Evolutionary conservation across 108 stramenopile species (phyloP).

Genomic region (Heterococcus sp.): DNA sequence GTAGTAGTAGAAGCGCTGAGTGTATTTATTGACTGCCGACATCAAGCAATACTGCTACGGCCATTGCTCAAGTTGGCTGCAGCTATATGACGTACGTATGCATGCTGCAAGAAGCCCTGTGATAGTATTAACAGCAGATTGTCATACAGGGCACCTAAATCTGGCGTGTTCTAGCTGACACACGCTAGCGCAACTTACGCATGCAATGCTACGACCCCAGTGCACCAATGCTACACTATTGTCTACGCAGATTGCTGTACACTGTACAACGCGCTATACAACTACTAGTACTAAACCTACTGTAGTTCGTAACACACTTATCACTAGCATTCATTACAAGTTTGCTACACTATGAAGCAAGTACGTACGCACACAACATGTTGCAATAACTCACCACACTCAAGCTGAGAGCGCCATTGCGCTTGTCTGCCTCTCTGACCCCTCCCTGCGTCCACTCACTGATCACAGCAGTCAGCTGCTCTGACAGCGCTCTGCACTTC

Average conservation of each 20-base stretch:
- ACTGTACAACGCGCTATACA: neutral
- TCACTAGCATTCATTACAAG: neutral
- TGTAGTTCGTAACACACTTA: neutral
- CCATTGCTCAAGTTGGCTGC: neutral
- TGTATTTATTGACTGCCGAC: neutral
- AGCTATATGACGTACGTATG: neutral
- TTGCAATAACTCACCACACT: neutral
- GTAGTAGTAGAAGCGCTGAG: neutral
- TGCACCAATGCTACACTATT: neutral
- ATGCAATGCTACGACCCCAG: neutral
- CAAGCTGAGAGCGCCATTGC: neutral
- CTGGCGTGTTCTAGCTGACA: neutral
- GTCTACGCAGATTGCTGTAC: neutral
- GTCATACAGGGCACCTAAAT: neutral
- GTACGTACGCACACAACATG: neutral
- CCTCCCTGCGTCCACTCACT: constrained; percentile 1
- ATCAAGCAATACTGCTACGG: neutral
- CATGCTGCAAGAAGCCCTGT: neutral
- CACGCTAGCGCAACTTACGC: constrained; percentile 23
- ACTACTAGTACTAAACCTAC: constrained; percentile 8
- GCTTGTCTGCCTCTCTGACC: neutral
- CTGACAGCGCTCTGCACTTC: constrained; percentile 9
- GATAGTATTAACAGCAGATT: neutral
- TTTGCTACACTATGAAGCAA: neutral
- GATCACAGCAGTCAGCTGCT: constrained; percentile 13